A percentile compares a stretch with the other conserved stretches of the same genome.
These are phyloP conservation scores for Staphylotrichum tortipilum DNA, from an alignment of 495 filamentous ascomycete species.

Conservation along the genomic window DNA sequence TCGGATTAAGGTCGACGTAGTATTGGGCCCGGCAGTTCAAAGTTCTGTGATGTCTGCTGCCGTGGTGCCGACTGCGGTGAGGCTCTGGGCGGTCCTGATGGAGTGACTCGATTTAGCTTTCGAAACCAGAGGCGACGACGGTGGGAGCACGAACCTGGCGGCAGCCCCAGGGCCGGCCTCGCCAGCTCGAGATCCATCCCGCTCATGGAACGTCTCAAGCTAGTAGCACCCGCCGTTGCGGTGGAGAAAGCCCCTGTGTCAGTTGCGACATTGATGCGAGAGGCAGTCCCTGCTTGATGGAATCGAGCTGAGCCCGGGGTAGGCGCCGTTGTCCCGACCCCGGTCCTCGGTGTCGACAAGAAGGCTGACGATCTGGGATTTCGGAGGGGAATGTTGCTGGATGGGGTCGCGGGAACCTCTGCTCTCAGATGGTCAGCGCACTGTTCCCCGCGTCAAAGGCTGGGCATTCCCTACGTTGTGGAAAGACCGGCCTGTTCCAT, in stretches of 20 bases:
- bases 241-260: not conserved
- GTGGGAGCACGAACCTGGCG: not conserved
- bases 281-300: not conserved
- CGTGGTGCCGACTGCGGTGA: not conserved
- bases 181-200: not conserved
- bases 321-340: not conserved
- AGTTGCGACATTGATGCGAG: not conserved
- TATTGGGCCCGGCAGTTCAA: not conserved
- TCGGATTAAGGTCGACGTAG: not conserved
- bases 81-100: not conserved
- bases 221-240: not conserved
- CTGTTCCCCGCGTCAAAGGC: no score
- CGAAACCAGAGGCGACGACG: not conserved
- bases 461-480: constrained; percentile 1
- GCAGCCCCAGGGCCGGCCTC: not conserved
- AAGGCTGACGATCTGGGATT: constrained; percentile 1
- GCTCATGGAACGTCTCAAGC: not conserved
- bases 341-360: not conserved
- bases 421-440: not conserved
- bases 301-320: not conserved
- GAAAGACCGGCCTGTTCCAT: constrained; percentile 3
- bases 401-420: constrained; percentile 4
- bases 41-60: not conserved
- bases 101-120: not conserved
- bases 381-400: not conserved